These are phyloP conservation scores for Gautieria morchelliformis DNA, from an alignment of 768 basidiomycete genomes.

Conservation along the genomic window DNA sequence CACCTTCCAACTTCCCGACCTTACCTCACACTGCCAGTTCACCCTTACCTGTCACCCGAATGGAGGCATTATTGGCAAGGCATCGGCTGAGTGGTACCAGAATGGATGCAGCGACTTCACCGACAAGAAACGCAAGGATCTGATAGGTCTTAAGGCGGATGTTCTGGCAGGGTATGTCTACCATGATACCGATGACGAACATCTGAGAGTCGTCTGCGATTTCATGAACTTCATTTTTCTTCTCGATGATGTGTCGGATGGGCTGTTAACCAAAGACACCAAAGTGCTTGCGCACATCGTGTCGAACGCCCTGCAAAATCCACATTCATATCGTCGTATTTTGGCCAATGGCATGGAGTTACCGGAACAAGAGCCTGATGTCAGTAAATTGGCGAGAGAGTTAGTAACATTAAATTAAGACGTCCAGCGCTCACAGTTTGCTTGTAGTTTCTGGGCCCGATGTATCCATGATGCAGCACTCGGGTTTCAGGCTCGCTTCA, in stretches of 20 bases:
- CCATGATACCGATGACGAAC: conserved; percentile 41
- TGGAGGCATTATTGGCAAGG: conserved; percentile 35
- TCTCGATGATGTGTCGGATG: conserved; percentile 11
- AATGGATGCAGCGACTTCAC: not conserved
- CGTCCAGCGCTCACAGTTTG: no score
- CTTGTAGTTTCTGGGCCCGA: conserved; percentile 27
- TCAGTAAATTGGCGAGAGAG: conserved; percentile 24
- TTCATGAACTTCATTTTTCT: conserved; percentile 46
- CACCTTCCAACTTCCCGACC: conserved; percentile 22
- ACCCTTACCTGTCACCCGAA: conserved; percentile 33
- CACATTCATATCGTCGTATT: conserved; percentile 17
- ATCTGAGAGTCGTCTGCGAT: conserved; percentile 56
- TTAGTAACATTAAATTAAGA: conserved; percentile 13
- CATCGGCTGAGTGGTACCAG: conserved; percentile 37
- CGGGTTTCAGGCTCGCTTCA: conserved; percentile 29
- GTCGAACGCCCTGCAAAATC: conserved; percentile 20
- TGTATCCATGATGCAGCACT: conserved; percentile 29
- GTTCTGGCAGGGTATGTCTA: conserved; percentile 61
- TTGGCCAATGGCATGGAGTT: conserved; percentile 8
- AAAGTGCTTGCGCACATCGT: conserved; percentile 18
- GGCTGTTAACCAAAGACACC: conserved; percentile 6
- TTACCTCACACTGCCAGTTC: conserved; percentile 33
- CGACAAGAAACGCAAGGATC: conserved; percentile 17
- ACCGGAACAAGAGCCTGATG: conserved; percentile 22
- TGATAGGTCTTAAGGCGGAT: conserved; percentile 53